Base-by-base conservation (phyloP, 192 early-diverging fungal genomes). In the Coemansia interrupta region DNA sequence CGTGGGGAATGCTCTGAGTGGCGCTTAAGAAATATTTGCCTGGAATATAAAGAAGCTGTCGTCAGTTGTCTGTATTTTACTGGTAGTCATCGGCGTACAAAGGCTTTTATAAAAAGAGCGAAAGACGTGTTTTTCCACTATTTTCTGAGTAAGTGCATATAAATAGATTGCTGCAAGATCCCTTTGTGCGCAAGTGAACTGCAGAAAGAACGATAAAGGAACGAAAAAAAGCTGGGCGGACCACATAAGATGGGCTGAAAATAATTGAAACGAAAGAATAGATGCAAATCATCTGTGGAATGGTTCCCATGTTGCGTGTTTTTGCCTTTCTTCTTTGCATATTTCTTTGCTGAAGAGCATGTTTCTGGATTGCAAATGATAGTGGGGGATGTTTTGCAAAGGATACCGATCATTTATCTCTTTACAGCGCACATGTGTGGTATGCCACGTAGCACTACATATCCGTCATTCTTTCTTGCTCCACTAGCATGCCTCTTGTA, bases 361-460 rank as follows among this genome's bases (percentile, higher is more conserved):
- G 32, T 36, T 36, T 36, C 32, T 36, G 32, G 32, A 36, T 36
- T 36, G 32, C 32, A 36, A 36, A 36, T 36, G 32, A 7, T 42
- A 13, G 54, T 3, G 38, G 36, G 13, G 36, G 13, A 23, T 8
- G 1, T 3, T 36, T 36, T 36, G 32, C 32, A 36, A n/a, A 44
- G 43, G 17, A 48, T 48, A 48, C 20, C n/a, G 46, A 48, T 48
- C 46, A 44, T 20, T 19, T 23, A 23, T 48, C 23, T 22, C 46
- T 48, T 48, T 48, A 48, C 20, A 48, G 10, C 46, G 4, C 46
- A 10, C 13, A 22, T 23, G 14, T 48, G 46, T 23, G 23, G 20
- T 23, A 22, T 48, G 18, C 23, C 23, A 48, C 32, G 10, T 36
- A 36, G 32, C 1, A 8, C 32, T 10, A 36, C 32, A 36, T 36